These are phyloP conservation scores for Solanum medicagineum DNA, from an alignment of 257 asterid species.

Conservation along the genomic window DNA sequence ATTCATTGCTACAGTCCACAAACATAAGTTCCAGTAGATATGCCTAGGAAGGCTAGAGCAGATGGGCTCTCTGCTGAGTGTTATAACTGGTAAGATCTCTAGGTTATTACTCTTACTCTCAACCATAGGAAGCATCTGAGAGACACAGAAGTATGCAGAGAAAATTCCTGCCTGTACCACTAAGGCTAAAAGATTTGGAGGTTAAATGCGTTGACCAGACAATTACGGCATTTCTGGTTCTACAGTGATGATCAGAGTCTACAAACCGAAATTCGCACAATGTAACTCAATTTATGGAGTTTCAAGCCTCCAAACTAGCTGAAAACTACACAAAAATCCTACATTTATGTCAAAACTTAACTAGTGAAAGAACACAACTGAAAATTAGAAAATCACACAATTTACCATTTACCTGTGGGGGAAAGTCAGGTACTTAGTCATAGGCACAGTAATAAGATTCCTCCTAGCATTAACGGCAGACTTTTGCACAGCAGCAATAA, in stretches of 20 bases:
- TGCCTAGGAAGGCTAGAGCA: neutral
- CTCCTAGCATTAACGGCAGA: slow-evolving; percentile 82
- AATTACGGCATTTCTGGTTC: neutral
- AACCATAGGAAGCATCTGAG: neutral
- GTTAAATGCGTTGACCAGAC: neutral
- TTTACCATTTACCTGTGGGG: slow-evolving; percentile 60
- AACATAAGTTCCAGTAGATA: neutral
- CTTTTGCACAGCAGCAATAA: slow-evolving; percentile 70
- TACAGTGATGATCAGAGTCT: neutral
- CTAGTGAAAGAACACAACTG: neutral
- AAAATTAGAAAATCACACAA: neutral
- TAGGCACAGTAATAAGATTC: slow-evolving; percentile 61
- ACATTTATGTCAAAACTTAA: neutral
- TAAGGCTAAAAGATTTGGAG: neutral
- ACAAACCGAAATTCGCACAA: neutral
- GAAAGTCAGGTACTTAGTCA: slow-evolving; percentile 86
- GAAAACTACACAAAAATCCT: neutral
- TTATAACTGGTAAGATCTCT: neutral
- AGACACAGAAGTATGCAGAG: neutral
- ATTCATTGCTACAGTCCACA: neutral
- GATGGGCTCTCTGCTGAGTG: neutral
- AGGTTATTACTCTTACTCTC: neutral
- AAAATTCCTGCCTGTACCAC: neutral
- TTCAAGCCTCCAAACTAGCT: neutral
- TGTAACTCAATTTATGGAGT: neutral